Evolutionary conservation across 495 filamentous ascomycete species (phyloP).

Genomic region (Oidiodendron maius): DNA sequence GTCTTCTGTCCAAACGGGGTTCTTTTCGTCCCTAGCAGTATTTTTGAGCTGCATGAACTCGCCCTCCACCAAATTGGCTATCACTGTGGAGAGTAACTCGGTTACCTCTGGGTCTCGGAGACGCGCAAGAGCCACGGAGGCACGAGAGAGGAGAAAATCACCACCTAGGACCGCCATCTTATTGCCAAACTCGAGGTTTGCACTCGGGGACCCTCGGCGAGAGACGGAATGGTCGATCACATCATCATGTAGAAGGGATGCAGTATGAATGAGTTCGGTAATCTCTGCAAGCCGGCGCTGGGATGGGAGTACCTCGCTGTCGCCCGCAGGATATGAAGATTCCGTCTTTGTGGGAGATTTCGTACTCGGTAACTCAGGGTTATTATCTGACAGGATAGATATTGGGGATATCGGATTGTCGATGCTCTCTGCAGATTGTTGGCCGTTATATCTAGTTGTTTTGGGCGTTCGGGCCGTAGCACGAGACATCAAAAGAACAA

Average conservation of each 20-base stretch:
- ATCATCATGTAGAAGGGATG: constrained; percentile 94
- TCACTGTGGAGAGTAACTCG: constrained; percentile 90
- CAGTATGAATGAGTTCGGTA: constrained; percentile 93
- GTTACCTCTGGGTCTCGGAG: constrained; percentile 89
- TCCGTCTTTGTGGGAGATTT: constrained; percentile 40
- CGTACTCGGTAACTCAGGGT: constrained; percentile 56
- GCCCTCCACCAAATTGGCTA: constrained; percentile 94
- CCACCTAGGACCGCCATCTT: constrained; percentile 98
- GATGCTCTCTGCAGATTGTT: constrained; percentile 42
- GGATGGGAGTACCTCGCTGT: constrained; percentile 81
- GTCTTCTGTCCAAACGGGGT: constrained; percentile 78
- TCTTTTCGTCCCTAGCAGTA: constrained; percentile 77
- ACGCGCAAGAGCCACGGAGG: constrained; percentile 88
- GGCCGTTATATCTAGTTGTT: constrained; percentile 33
- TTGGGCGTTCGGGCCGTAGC: constrained; percentile 80
- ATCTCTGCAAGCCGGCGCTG: constrained; percentile 92
- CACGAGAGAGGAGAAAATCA: constrained; percentile 88
- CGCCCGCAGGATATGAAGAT: constrained; percentile 40
- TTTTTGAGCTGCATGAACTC: constrained; percentile 99
- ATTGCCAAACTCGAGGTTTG: constrained; percentile 92
- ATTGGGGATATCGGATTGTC: constrained; percentile 73
- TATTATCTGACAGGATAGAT: constrained; percentile 71
- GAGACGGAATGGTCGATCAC: constrained; percentile 90
- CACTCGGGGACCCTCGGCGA: constrained; percentile 75
- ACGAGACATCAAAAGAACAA: constrained; percentile 92